A percentile compares a stretch with the other conserved stretches of the same genome.
Evolutionary conservation across 2,329 filamentous ascomycete species (phyloP).

Genomic region (Penicillium palitans): DNA sequence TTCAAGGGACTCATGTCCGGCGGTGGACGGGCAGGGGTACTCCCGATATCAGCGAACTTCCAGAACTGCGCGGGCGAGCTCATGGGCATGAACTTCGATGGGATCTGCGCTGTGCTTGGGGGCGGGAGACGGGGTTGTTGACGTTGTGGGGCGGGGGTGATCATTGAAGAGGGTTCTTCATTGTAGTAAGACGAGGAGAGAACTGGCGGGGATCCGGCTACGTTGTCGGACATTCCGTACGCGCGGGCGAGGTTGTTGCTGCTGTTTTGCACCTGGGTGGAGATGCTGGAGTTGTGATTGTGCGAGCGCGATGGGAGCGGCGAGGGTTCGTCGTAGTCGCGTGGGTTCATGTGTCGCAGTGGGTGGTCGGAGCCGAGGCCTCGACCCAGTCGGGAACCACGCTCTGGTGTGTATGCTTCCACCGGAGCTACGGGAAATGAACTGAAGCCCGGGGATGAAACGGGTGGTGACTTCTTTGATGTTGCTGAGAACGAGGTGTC

Average conservation of each 20-base stretch:
- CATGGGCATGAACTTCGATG: conserved; percentile 54
- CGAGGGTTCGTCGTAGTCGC: conserved; percentile 46
- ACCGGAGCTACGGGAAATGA: conserved; percentile 45
- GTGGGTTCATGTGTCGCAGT: conserved; percentile 33
- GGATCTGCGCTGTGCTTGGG: conserved; percentile 51
- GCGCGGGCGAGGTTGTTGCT: conserved; percentile 33
- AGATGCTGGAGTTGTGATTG: conserved; percentile 25
- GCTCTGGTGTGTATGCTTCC: conserved; percentile 51
- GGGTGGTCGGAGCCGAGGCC: conserved; percentile 33
- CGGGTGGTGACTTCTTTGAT: conserved; percentile 40
- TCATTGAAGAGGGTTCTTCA: conserved; percentile 48
- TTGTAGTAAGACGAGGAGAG: conserved; percentile 52
- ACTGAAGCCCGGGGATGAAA: conserved; percentile 43
- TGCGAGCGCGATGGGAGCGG: conserved; percentile 41
- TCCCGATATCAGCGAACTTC: conserved; percentile 51
- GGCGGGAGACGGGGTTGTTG: conserved; percentile 51
- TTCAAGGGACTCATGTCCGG: conserved; percentile 52
- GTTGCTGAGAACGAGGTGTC: conserved; percentile 43
- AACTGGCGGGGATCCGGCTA: conserved; percentile 46
- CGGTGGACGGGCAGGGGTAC: conserved; percentile 45
- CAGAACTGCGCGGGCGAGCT: conserved; percentile 54
- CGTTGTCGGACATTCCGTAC: conserved; percentile 44
- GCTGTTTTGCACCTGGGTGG: conserved; percentile 23
- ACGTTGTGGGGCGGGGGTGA: conserved; percentile 51
- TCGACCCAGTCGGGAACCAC: conserved; percentile 42